Evolutionary conservation across 2,329 filamentous ascomycete species (phyloP).

Genomic region (Aspergillus pseudonomiae): DNA sequence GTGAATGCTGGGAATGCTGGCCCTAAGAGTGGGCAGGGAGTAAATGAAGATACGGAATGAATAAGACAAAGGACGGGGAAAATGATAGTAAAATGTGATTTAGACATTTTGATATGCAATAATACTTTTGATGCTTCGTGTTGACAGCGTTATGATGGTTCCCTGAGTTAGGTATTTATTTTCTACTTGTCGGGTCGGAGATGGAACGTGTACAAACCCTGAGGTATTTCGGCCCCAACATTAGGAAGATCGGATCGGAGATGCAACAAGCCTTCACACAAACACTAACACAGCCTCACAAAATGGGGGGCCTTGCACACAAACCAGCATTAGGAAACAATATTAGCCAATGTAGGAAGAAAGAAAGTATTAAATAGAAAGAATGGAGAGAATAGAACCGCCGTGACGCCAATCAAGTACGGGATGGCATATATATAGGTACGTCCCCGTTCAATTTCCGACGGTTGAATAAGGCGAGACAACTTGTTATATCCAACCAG

Average conservation of each 20-base stretch:
- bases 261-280: neutral
- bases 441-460: neutral
- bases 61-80: neutral
- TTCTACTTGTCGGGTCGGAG: neutral
- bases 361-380: too few species aligned
- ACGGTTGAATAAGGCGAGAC: neutral
- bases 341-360: too few species aligned
- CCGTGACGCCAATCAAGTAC: too few species aligned
- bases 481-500: neutral
- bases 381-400: too few species aligned
- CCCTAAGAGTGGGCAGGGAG: slow-evolving; percentile 27
- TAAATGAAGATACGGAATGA: slow-evolving; percentile 19
- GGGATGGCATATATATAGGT: too few species aligned
- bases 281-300: neutral
- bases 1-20: slow-evolving; percentile 22
- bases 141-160: neutral
- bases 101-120: neutral
- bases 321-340: neutral
- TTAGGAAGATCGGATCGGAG: neutral
- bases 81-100: neutral
- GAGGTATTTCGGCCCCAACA: neutral
- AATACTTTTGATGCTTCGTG: neutral
- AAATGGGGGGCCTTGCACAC: neutral
- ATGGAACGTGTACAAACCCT: neutral
- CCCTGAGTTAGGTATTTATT: neutral